phyloP scores from a whole-genome alignment of 73 alveolate species.

The Blepharisma japonicum region DNA sequence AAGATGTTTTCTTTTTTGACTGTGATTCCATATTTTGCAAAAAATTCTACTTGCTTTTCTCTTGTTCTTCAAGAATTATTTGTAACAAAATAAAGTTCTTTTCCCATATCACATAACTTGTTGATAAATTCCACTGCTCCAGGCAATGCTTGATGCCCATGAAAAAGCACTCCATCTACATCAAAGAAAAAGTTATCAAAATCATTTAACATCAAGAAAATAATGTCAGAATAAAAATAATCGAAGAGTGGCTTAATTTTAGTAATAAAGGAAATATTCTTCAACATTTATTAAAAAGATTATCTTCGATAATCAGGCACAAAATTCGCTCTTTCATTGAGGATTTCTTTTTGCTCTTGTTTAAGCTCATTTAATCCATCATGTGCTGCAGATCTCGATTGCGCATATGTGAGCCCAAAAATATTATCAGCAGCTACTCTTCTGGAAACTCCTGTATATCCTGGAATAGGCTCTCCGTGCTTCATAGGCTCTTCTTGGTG shows the following conservation, averaged over 20 bases:
- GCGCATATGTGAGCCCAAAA: conserved; percentile 86
- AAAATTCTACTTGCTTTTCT: background rate
- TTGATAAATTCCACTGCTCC: background rate
- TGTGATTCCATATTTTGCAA: background rate
- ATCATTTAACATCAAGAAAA: background rate
- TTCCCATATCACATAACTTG: background rate
- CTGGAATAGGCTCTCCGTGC: conserved; percentile 82
- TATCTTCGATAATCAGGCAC: conserved; percentile 4
- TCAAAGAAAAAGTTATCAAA: background rate
- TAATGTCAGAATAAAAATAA: no score
- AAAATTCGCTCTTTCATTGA: conserved; percentile 7
- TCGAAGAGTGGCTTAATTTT: no score
- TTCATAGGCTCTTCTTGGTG: conserved; percentile 32
- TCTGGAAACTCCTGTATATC: conserved; percentile 79
- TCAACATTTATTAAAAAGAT: background rate
- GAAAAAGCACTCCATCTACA: conserved; percentile 1
- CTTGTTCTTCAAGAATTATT: conserved; percentile 8
- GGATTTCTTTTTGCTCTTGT: background rate
- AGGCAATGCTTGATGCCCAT: background rate
- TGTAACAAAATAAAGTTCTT: background rate
- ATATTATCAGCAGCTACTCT: conserved; percentile 78
- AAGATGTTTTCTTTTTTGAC: background rate
- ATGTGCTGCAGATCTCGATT: conserved; percentile 71
- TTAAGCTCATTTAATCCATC: background rate
- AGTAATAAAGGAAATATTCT: no score